Evolutionary conservation across 2,329 filamentous ascomycete species (phyloP), one percentile per base, ranked within the genome.

Genomic region (Sporothrix sp.): DNA sequence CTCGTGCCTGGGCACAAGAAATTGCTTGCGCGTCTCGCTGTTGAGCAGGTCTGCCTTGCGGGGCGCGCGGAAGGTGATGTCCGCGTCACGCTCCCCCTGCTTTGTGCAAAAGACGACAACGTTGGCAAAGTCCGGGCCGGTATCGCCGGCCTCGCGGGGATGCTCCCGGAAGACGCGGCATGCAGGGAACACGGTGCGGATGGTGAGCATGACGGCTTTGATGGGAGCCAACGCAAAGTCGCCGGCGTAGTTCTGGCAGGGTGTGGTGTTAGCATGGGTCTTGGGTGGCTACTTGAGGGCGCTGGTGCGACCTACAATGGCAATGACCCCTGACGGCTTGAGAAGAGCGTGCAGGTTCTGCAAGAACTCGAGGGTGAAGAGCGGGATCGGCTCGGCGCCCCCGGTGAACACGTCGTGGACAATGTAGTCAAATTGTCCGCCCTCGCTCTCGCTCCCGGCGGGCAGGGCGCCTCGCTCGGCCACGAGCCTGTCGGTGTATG

Each of bases 321-420:
- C 91, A 60, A 96, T 84, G 13, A 87, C 83, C 37, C 93, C 93
- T 47, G 87, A 77, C 0, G 83, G 78, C 56, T 81, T 85, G 40
- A 98, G 73, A 7, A 97, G 75, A 4, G 74, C 65, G 57, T 79
- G 71, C 1, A 98, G 72, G 5, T 84, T 80, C 48, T 76, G 67
- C 38, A 98, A 68, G 61, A 98, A 97, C 59, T 93, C 84, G 5
- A 82, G 66, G 0, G 90, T 97, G 67, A 98, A 98, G 7, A 98
- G 78, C 7, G 82, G 74, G 3, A 90, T 80, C 0, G 93, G 93
- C 65, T 97, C 93, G 0, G 89, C 90, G 48, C 93, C 93, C 21
- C 93, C 93, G 1, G 93, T 98, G 65, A 98, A 98, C 21, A 98
- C 93, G 59, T 98, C 93, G 65, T 98, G 93, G 49, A 98, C 76